Base-by-base conservation (phyloP, 805 yeast genomes). In the Brettanomyces anomalus region DNA sequence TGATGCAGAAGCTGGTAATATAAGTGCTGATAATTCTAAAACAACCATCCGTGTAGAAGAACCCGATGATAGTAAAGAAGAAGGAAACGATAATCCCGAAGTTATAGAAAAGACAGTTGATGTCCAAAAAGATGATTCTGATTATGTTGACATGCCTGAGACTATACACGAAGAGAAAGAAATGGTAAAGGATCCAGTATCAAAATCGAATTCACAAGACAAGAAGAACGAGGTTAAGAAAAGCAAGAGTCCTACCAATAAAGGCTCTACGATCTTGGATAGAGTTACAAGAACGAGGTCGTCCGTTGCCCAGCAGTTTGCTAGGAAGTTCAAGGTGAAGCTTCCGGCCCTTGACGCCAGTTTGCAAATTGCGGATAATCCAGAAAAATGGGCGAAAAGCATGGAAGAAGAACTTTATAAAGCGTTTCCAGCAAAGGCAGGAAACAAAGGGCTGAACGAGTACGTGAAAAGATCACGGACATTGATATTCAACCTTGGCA, bases 391-490 rank as follows among this genome's bases (percentile, higher is more conserved):
- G 76, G 72, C 85, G 0, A 45, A 59, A 14, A 64, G 68, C 20
- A 58, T 82, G 31, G 89, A 82, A 58, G 54, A 59, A 3, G 77
- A 71, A 14, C 57, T 81, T 5, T 72, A 56, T 46, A 55, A 58
- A 17, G 58, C 52, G 3, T 55, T 39, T 40, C 56, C 57, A 7
- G 49, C 57, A 4, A 21, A 38, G 13, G 41, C 41, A 15, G 31
- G 39, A 21, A 40, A 44, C 16, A 36, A 39, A 4, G 54, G 50
- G 48, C 43, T 55, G 8, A 41, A 50, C 35, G 63, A 70, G 50
- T 84, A 89, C 64, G 68, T 83, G 40, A 84, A 77, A 50, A 77
- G 80, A 62, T 75, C 83, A 53, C 66, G 95, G 59, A 71, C 82
- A 40, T 67, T 81, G 44, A 69, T 74, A 57, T 79, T 77, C 56